Base-by-base conservation (phyloP, 2,329 filamentous ascomycete genomes). In the Botrytis galanthina region DNA sequence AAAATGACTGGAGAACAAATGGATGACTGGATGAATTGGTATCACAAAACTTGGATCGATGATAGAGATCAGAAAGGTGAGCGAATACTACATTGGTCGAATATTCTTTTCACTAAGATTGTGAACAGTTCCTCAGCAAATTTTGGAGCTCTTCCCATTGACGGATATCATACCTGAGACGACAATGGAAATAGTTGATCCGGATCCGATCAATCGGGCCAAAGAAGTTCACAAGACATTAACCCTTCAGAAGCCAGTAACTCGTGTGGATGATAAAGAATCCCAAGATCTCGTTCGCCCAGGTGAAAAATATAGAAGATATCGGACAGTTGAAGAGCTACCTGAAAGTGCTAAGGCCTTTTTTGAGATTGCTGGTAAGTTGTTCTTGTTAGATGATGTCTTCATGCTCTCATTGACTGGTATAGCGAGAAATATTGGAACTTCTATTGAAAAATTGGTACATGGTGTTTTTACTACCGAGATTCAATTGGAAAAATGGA, bases 11-110 rank as follows among this genome's bases (percentile, higher is more conserved):
- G 85, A 8, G 82, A 86, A 35, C 86, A 92, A 75, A 83, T 95
- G 54, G 92, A 95, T 78, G 87, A 92, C 74, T 95, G 94, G 79
- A 85, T 97, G 82, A 89, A 93, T 81, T 96, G 92, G 90, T 95
- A 92, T 80, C 90, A 93, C 79, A 85, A 86, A 73, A 91, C 86
- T 62, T 93, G 90, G 85, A 81, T 89, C 63, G 84, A 85, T 75
- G 84, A 87, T 73, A 81, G 78, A 29, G 80, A 83, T 62, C 78
- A 81, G 20, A 83, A 81, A 75, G 81, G 83, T 82, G 82, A 80
- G 77, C 73, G 10, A 42, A 32, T 51, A 29, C 22, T 54, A 68
- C 70, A 29, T n/a, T 35, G 39, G 39, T 20, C 54, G 66, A 39
- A 22, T 8, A 39, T 5, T 57, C 1, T 37, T 42, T 20, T 60